phyloP scores from a whole-genome alignment of 306 rosid species.

The Cyclanthera cordifolia region DNA sequence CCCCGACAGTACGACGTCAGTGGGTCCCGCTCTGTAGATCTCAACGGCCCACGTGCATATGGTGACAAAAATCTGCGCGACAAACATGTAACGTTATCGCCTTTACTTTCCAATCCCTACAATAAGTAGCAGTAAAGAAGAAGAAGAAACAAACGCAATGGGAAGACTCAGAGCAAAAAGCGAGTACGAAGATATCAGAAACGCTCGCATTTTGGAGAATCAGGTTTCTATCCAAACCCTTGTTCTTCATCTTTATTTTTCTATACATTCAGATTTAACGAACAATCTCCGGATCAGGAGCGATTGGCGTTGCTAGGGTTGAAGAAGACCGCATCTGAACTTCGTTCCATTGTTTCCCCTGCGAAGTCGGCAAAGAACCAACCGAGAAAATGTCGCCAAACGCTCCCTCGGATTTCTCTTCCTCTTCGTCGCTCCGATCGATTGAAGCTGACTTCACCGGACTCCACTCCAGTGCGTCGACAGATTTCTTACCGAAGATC shows the following conservation, averaged over 20 bases:
- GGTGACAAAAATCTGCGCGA: neutral
- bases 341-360: slow-evolving; percentile 24
- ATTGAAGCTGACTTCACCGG: slow-evolving; percentile 16
- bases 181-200: slow-evolving; percentile 44
- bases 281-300: slow-evolving; percentile 20
- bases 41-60: neutral
- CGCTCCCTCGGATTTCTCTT: slow-evolving; percentile 12
- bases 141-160: slow-evolving; percentile 21
- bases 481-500: slow-evolving; percentile 8
- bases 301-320: slow-evolving; percentile 45
- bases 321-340: slow-evolving; percentile 30
- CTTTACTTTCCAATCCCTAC: neutral
- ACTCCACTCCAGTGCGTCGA: neutral
- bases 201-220: slow-evolving; percentile 47
- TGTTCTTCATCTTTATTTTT: neutral
- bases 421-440: slow-evolving; percentile 53
- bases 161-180: slow-evolving; percentile 21
- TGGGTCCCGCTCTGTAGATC: neutral
- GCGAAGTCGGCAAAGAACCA: neutral
- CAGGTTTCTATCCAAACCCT: slow-evolving; percentile 24
- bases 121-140: neutral
- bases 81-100: neutral
- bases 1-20: neutral
- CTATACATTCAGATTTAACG: neutral
- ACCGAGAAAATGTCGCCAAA: slow-evolving; percentile 8